phyloP scores from a whole-genome alignment of 768 basidiomycete species.

The Lactifluus piperatus region DNA sequence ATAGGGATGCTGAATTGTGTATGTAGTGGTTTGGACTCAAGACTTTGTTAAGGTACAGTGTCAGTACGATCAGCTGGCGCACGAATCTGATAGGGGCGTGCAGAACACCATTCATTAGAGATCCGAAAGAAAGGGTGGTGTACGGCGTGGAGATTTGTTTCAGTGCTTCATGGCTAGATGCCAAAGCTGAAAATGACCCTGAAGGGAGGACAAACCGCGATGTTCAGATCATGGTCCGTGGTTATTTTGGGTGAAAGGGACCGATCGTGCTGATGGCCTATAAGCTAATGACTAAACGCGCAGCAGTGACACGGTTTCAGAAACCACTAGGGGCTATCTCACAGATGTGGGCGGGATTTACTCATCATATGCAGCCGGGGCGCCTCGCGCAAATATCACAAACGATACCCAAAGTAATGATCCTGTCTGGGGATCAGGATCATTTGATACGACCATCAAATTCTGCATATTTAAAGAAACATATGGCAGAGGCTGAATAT shows the following conservation, averaged over 20 bases:
- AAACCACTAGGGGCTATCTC: constrained; percentile 52
- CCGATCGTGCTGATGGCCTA: background rate
- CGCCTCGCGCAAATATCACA: constrained; percentile 31
- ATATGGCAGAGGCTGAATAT: constrained; percentile 49
- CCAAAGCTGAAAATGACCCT: constrained; percentile 42
- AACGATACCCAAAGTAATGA: constrained; percentile 55
- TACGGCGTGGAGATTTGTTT: constrained; percentile 51
- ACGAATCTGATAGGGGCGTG: constrained; percentile 23
- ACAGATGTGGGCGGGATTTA: constrained; percentile 62
- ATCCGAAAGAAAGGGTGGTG: constrained; percentile 40
- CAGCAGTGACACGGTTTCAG: constrained; percentile 49
- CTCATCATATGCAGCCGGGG: constrained; percentile 43
- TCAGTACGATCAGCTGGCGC: background rate
- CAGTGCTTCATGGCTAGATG: constrained; percentile 51
- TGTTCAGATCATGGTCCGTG: constrained; percentile 44
- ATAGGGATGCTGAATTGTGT: background rate
- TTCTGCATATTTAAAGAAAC: constrained; percentile 41
- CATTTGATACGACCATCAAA: constrained; percentile 44
- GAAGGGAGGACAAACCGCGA: constrained; percentile 56
- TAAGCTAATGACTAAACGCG: constrained; percentile 40
- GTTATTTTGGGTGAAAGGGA: background rate
- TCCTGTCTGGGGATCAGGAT: constrained; percentile 64
- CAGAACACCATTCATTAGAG: constrained; percentile 32
- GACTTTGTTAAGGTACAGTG: constrained; percentile 1
- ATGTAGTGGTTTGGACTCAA: constrained; percentile 21